Evolutionary conservation across 208 protist genomes (phyloP).

Genomic region (Leishmania mexicana): DNA sequence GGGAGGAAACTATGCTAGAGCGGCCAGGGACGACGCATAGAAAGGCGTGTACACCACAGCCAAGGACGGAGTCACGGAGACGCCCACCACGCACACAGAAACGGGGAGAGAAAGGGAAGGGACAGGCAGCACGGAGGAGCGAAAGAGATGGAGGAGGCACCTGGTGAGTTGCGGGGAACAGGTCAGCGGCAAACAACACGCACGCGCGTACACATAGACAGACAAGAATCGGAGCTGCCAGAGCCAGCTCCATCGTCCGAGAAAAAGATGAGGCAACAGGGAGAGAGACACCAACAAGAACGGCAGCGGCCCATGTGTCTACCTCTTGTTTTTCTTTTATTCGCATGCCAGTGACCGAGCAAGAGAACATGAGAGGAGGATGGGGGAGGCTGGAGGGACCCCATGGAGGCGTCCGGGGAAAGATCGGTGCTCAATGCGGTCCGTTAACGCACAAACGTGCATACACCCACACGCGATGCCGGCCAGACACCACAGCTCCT

Average conservation of each 20-base stretch:
- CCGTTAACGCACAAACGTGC: not conserved
- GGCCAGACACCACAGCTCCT: not conserved
- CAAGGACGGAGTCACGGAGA: not conserved
- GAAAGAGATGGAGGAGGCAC: not conserved
- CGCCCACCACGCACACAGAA: not conserved
- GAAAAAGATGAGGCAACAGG: not conserved
- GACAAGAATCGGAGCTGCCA: no score
- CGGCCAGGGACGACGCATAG: not conserved
- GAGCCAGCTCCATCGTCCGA: not conserved
- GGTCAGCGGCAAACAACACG: not conserved
- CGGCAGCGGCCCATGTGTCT: no score
- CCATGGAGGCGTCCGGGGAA: not conserved
- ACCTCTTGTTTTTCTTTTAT: no score
- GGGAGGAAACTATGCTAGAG: not conserved
- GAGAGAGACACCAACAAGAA: not conserved
- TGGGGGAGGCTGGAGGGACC: not conserved
- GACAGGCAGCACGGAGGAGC: not conserved
- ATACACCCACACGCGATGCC: constrained; percentile 1
- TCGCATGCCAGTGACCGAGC: no score
- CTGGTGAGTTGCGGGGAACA: not conserved
- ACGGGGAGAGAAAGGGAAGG: not conserved
- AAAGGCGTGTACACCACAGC: not conserved
- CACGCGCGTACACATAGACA: no score
- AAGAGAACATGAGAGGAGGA: not conserved
- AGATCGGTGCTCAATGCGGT: not conserved